A percentile compares a stretch with the other conserved stretches of the same genome.
These are phyloP conservation scores for Penicillium samsonianum DNA, from an alignment of 495 filamentous ascomycete species.

Conservation along the genomic window DNA sequence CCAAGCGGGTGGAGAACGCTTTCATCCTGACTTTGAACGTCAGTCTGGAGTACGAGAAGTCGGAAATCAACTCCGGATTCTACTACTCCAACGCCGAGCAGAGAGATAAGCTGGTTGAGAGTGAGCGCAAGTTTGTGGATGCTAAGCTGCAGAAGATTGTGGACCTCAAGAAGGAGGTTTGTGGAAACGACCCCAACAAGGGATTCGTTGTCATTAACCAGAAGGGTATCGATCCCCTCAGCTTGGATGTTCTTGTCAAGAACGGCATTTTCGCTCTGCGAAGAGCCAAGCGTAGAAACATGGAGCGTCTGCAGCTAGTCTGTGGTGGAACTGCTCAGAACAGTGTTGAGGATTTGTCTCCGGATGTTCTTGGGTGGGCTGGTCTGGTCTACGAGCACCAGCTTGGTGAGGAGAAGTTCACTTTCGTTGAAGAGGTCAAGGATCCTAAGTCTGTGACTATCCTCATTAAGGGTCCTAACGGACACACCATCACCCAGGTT, in stretches of 20 bases:
- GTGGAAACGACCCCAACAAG: constrained; percentile 91
- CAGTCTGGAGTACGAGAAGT: constrained; percentile 97
- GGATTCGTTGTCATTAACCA: constrained; percentile 98
- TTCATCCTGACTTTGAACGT: constrained; percentile 95
- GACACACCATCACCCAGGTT: constrained; percentile 93
- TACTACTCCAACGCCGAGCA: constrained; percentile 98
- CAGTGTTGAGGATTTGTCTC: constrained; percentile 88
- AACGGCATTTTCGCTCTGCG: constrained; percentile 95
- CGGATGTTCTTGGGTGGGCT: constrained; percentile 93
- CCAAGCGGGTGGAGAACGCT: constrained; percentile 92
- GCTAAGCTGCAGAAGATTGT: constrained; percentile 97
- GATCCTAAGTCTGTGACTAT: constrained; percentile 98
- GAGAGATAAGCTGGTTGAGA: constrained; percentile 95
- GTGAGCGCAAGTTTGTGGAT: constrained; percentile 93
- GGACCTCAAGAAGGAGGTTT: constrained; percentile 96
- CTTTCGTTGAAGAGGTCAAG: constrained; percentile 97
- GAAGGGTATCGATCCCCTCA: constrained; percentile 97
- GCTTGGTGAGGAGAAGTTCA: constrained; percentile 98
- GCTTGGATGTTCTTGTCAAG: constrained; percentile 92
- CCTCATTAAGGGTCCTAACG: constrained; percentile 95
- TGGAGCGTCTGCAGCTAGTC: constrained; percentile 94
- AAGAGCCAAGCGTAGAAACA: constrained; percentile 94
- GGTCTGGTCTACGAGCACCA: constrained; percentile 96
- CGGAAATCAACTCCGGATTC: constrained; percentile 98
- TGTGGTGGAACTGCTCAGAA: constrained; percentile 91